A percentile compares a stretch with the other conserved stretches of the same genome.
These are phyloP conservation scores for Aspergillus sp. DNA, from an alignment of 2,329 filamentous ascomycete genomes.

Conservation along the genomic window DNA sequence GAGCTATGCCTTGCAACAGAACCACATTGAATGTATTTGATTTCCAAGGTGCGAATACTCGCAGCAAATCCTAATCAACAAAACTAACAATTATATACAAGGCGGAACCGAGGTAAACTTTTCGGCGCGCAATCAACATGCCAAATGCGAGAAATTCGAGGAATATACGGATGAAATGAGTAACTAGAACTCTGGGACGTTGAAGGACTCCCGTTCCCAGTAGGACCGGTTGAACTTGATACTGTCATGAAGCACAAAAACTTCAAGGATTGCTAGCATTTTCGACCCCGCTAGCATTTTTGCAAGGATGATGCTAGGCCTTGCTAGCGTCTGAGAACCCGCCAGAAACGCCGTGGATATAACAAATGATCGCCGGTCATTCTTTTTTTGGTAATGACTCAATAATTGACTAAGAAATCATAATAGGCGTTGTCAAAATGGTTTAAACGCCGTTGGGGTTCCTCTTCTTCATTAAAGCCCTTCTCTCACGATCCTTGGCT, in stretches of 20 bases:
- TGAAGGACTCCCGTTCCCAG: neutral
- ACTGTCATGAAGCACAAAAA: neutral
- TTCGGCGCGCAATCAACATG: slow-evolving; percentile 15
- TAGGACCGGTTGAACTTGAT: neutral
- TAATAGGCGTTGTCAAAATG: slow-evolving; percentile 20
- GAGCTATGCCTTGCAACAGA: neutral
- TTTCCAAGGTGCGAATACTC: slow-evolving; percentile 13
- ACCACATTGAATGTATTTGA: neutral
- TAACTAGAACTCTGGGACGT: neutral
- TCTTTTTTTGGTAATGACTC: slow-evolving; percentile 20
- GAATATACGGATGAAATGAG: neutral
- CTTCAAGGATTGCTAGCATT: neutral
- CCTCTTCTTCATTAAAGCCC: slow-evolving; percentile 65
- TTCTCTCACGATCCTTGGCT: slow-evolving; percentile 68
- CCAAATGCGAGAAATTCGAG: slow-evolving; percentile 10
- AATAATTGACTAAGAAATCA: slow-evolving; percentile 21
- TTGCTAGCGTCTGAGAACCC: slow-evolving; percentile 35
- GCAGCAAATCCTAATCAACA: slow-evolving; percentile 6
- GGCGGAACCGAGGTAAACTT: slow-evolving; percentile 16
- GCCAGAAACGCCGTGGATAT: slow-evolving; percentile 46
- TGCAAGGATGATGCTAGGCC: slow-evolving; percentile 10
- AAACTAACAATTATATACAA: slow-evolving; percentile 21
- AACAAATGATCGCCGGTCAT: slow-evolving; percentile 30
- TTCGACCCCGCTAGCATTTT: slow-evolving; percentile 8
- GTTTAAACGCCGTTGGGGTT: slow-evolving; percentile 35